Percentiles rank a stretch among this genome's conserved stretches.
phyloP scores from a whole-genome alignment of 257 asterid genomes.

The Cruciata laevipes region DNA sequence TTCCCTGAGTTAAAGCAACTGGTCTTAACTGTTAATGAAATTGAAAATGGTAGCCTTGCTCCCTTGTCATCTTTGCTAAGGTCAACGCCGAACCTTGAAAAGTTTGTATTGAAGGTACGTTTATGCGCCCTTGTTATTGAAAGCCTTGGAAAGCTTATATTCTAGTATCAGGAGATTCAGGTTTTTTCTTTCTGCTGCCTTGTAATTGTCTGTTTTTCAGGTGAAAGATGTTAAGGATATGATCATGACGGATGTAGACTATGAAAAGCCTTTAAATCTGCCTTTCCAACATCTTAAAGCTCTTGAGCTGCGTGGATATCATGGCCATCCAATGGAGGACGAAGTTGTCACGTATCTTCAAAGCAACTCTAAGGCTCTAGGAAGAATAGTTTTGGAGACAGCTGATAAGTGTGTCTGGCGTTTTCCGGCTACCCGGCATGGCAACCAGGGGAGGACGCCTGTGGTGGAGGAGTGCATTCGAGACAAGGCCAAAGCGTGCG shows the following conservation, averaged over 20 bases:
- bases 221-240: background rate
- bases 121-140: too few species aligned
- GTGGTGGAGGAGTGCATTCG: background rate
- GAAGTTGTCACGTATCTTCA: slow-evolving; percentile 1
- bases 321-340: slow-evolving; percentile 1
- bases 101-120: background rate
- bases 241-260: background rate
- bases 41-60: background rate
- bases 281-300: background rate
- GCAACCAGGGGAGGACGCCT: background rate
- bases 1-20: background rate
- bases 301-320: background rate
- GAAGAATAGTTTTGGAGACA: background rate
- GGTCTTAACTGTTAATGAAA: background rate
- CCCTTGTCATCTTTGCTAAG: background rate
- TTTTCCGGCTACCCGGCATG: too few species aligned
- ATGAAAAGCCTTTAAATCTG: background rate
- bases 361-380: background rate
- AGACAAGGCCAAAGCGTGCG: background rate
- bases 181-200: too few species aligned
- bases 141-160: too few species aligned
- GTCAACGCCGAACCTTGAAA: background rate
- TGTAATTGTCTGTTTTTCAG: background rate
- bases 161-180: too few species aligned
- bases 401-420: background rate